A percentile compares a stretch with the other conserved stretches of the same genome.
Conservation (phyloP, 371 early-diverging fungal species). For the Circinella umbellata region DNA sequence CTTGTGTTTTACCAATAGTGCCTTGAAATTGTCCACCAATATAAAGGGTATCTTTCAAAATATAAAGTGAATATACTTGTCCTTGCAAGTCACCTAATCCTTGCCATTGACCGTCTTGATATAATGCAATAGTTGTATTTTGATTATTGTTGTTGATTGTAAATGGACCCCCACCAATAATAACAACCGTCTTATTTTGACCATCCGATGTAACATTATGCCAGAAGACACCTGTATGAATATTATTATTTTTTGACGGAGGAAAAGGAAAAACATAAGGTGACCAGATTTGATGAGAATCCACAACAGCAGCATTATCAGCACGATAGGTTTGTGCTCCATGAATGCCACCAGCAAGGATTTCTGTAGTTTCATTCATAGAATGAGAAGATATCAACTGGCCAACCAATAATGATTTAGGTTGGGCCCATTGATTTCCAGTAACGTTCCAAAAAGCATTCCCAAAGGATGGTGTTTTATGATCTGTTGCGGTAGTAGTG, state of each 20-base stretch:
- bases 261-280: constrained; percentile 18
- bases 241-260: constrained; percentile 12
- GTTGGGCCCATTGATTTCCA: constrained; percentile 23
- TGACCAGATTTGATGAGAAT: constrained; percentile 12
- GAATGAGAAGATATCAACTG: constrained; percentile 11
- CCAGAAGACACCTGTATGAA: constrained; percentile 44
- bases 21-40: constrained; percentile 44
- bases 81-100: constrained; percentile 32
- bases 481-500: background rate
- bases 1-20: background rate
- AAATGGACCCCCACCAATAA: constrained; percentile 43
- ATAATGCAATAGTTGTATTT: constrained; percentile 27
- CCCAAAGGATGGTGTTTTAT: constrained; percentile 9
- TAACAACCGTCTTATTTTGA: constrained; percentile 22
- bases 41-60: constrained; percentile 28
- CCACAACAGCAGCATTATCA: constrained; percentile 18
- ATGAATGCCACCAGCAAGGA: constrained; percentile 31
- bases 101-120: constrained; percentile 35
- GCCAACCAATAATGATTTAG: constrained; percentile 28
- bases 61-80: constrained; percentile 26
- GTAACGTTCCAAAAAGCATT: constrained; percentile 32
- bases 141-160: constrained; percentile 14
- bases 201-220: constrained; percentile 25
- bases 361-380: background rate
- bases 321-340: constrained; percentile 42